Evolutionary conservation across 2,329 filamentous ascomycete species (phyloP).

Genomic region (Pezizomycotina sp.): DNA sequence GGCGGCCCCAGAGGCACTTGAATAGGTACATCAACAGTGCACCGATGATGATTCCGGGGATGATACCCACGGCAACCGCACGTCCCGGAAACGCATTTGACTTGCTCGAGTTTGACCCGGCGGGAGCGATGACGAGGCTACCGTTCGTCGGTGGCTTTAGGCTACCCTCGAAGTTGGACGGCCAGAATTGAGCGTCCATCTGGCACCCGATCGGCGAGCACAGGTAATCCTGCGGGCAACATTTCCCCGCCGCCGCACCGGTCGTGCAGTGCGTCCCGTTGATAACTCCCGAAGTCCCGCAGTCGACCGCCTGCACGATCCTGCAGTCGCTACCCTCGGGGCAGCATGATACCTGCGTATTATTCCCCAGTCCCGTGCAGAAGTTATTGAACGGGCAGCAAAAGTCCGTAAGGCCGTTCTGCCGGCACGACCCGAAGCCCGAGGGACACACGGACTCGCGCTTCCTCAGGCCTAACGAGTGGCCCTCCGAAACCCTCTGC

Average conservation of each 20-base stretch:
- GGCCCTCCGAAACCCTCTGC: too few species aligned
- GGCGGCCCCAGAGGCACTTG: constrained; percentile 2
- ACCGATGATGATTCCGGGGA: constrained; percentile 11
- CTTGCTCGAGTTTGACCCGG: constrained; percentile 7
- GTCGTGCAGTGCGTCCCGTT: constrained; percentile 6
- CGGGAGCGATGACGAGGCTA: background rate
- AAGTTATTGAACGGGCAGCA: constrained; percentile 16
- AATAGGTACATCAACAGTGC: constrained; percentile 7
- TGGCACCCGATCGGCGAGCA: constrained; percentile 14
- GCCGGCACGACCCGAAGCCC: too few species aligned
- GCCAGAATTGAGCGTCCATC: constrained; percentile 14
- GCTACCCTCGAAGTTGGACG: constrained; percentile 3
- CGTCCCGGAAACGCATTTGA: constrained; percentile 15
- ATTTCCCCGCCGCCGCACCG: constrained; percentile 5
- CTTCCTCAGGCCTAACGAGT: too few species aligned
- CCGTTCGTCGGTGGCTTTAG: constrained; percentile 1
- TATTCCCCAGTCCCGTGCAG: constrained; percentile 12
- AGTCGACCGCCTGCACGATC: constrained; percentile 8
- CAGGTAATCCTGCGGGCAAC: constrained; percentile 16
- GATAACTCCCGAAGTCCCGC: constrained; percentile 2
- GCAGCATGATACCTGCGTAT: constrained; percentile 16
- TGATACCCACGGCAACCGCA: constrained; percentile 13
- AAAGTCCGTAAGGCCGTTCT: constrained; percentile 17
- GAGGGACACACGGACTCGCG: too few species aligned
- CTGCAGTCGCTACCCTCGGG: constrained; percentile 16